phyloP scores from a whole-genome alignment of 2,329 filamentous ascomycete species.

The Paecilomyces variotii region DNA sequence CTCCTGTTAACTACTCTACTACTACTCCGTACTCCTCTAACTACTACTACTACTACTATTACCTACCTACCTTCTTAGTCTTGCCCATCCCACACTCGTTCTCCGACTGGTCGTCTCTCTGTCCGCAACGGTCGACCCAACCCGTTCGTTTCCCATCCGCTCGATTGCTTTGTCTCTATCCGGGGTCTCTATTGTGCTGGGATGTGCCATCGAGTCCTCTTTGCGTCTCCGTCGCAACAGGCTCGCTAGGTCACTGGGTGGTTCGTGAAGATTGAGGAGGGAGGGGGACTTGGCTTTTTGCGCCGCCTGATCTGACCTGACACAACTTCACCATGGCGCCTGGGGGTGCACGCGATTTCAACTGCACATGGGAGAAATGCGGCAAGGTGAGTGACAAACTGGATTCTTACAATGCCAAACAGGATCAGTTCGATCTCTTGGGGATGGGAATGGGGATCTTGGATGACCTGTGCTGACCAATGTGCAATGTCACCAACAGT shows the following conservation, averaged over 20 bases:
- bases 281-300: neutral
- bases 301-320: conserved; percentile 2
- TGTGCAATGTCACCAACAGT: conserved; percentile 18
- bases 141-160: conserved; percentile 1
- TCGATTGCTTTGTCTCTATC: neutral
- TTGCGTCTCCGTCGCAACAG: neutral
- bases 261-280: neutral
- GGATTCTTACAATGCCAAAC: neutral
- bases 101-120: neutral
- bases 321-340: conserved; percentile 27
- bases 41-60: neutral
- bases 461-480: conserved; percentile 2
- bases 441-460: neutral
- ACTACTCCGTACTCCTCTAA: no score
- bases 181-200: neutral
- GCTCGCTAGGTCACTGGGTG: neutral
- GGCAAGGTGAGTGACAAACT: conserved; percentile 29
- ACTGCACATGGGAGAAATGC: conserved; percentile 36
- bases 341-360: conserved; percentile 35
- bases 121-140: neutral
- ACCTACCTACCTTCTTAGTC: neutral
- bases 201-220: neutral
- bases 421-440: neutral
- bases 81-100: neutral
- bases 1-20: neutral